Evolutionary conservation across 108 stramenopile species (phyloP), one percentile per base, ranked within the genome.

Genomic region (Licmophora abbreviata): DNA sequence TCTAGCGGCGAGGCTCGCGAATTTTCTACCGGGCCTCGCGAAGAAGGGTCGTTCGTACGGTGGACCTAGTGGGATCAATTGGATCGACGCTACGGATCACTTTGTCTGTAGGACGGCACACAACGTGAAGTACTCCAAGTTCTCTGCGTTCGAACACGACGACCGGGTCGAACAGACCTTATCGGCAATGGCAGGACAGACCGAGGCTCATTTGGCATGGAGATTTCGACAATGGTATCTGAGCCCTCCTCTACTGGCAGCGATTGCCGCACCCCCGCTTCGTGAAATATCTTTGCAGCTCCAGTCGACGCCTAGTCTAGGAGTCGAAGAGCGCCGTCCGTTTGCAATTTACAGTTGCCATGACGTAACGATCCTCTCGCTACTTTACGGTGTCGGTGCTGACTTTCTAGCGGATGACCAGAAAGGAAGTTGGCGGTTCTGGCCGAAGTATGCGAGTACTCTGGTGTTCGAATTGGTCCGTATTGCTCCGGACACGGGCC

Each of bases 171-270:
- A 80, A 56, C 32, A 34, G 18, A 57, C 43, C 1, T 48, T 85
- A 23, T 50, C 36, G 14, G 51, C 74, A 11, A 52, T 81, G 64
- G 61, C 67, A 8, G 50, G 49, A 26, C 73, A 80, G 15, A 78
- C 80, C 14, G 40, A 58, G 44, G 56, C 71, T 1, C 86, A 88
- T 59, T 58, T 83, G 34, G 57, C 69, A 4, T 81, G 77, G 74
- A 73, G 86, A 31, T 88, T 88, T 71, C 71, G 79, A 43, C 66
- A 76, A 29, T 88, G 82, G 81, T 88, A 88, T 51, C 36, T 64
- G 17, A 67, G 66, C 52, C 71, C 79, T 1, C 47, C 25, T 34
- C 53, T 87, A 7, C 42, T 88, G 34, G 74, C 77, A 2, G 70
- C 64, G 8, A 66, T 88, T 27, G 77, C 79, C 2, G 63, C 61